phyloP scores from a whole-genome alignment of 768 basidiomycete genomes.

The Hericium rajendrae region DNA sequence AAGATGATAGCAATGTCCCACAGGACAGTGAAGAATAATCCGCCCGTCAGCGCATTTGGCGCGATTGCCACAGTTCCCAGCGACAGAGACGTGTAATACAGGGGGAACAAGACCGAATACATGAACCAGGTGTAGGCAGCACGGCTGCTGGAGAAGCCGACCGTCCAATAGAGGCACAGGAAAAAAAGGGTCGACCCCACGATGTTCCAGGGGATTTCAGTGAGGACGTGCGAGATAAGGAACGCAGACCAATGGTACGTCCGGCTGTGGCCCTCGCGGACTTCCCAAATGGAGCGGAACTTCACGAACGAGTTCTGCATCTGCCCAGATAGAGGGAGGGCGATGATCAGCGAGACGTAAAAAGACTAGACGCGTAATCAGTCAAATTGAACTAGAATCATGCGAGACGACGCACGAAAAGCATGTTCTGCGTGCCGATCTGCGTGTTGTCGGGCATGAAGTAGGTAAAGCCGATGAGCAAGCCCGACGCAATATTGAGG shows the following conservation, averaged over 20 bases:
- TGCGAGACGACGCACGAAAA: conserved; percentile 25
- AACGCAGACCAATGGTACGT: conserved; percentile 34
- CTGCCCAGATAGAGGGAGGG: conserved; percentile 30
- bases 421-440: conserved; percentile 33
- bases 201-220: conserved; percentile 37
- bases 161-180: conserved; percentile 40
- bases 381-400: background rate
- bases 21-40: conserved; percentile 16
- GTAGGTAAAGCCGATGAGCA: conserved; percentile 36
- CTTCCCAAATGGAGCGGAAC: conserved; percentile 28
- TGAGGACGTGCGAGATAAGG: conserved; percentile 25
- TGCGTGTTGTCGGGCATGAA: conserved; percentile 25
- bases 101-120: conserved; percentile 27
- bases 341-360: conserved; percentile 25
- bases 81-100: conserved; percentile 20
- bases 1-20: conserved; percentile 35
- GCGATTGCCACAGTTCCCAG: background rate
- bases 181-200: conserved; percentile 31
- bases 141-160: conserved; percentile 29
- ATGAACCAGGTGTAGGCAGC: conserved; percentile 33
- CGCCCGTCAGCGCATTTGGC: background rate
- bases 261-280: conserved; percentile 31
- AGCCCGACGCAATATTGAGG: conserved; percentile 23
- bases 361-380: conserved; percentile 16
- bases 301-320: conserved; percentile 32